These are phyloP conservation scores for Pythium rhizo-oryzae DNA, from an alignment of 352 stramenopile genomes.

Conservation along the genomic window DNA sequence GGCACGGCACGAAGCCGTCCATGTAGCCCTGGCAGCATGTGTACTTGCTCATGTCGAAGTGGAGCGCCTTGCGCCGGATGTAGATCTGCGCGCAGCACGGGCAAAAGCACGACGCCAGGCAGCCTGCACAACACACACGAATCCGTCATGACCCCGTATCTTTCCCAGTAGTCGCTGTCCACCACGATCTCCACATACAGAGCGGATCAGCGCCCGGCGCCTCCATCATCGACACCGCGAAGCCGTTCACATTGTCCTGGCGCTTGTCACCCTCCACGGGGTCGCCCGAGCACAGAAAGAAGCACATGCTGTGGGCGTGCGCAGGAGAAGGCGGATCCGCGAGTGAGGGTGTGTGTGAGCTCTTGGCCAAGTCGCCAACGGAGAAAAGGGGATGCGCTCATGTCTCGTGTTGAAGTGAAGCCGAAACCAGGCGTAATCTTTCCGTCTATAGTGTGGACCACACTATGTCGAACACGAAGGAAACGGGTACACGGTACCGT, in stretches of 20 bases:
- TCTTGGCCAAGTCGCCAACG: conserved; percentile 1
- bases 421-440: not conserved
- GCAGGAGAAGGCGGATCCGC: conserved; percentile 10
- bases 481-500: conserved; percentile 25
- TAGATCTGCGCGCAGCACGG: conserved; percentile 90
- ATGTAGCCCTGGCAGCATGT: conserved; percentile 94
- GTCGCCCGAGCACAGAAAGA: conserved; percentile 67
- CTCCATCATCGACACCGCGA: conserved; percentile 90
- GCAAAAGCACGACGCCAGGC: conserved; percentile 78
- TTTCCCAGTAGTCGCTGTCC: not conserved
- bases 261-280: conserved; percentile 70
- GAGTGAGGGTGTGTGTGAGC: not conserved
- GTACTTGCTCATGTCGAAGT: conserved; percentile 93
- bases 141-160: not conserved
- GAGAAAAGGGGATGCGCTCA: not conserved
- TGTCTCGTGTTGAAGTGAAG: conserved; percentile 19
- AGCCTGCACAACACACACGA: conserved; percentile 34
- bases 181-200: conserved; percentile 56
- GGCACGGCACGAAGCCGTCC: conserved; percentile 87
- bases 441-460: conserved; percentile 18
- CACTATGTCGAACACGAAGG: conserved; percentile 6
- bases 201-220: conserved; percentile 78
- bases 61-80: conserved; percentile 91
- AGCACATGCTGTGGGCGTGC: conserved; percentile 47
- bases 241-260: conserved; percentile 70